Conservation (phyloP, 1,284 basidiomycete genomes). For the Malassezia slooffiae region DNA sequence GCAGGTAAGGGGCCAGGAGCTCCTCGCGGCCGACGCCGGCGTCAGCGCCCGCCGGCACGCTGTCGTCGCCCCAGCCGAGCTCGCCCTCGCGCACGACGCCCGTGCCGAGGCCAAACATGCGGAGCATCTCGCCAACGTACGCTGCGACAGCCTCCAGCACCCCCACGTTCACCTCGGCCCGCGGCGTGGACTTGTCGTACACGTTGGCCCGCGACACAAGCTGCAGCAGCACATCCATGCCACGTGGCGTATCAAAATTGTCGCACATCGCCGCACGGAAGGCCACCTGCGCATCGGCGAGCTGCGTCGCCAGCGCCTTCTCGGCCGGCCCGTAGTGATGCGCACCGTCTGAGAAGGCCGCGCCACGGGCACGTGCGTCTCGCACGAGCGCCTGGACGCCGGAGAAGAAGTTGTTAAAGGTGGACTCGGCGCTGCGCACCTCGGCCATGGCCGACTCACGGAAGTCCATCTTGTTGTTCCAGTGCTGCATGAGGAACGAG, state of each 20-base stretch:
- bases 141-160: constrained; percentile 64
- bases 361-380: constrained; percentile 38
- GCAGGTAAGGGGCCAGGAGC: constrained; percentile 77
- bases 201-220: constrained; percentile 79
- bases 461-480: constrained; percentile 90
- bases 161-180: constrained; percentile 56
- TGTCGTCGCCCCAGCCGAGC: constrained; percentile 37
- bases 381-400: constrained; percentile 65
- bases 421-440: constrained; percentile 72
- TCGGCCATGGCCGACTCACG: constrained; percentile 75
- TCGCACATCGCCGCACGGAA: constrained; percentile 90
- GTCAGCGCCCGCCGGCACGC: constrained; percentile 14
- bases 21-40: constrained; percentile 59
- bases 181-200: constrained; percentile 55
- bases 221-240: constrained; percentile 66
- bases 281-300: constrained; percentile 62
- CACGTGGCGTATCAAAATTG: constrained; percentile 88
- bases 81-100: constrained; percentile 48
- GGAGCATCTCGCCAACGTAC: constrained; percentile 81
- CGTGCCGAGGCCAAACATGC: constrained; percentile 88
- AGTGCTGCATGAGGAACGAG: constrained; percentile 79
- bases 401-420: constrained; percentile 91
- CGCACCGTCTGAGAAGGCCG: constrained; percentile 50
- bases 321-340: constrained; percentile 48
- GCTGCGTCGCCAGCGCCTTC: constrained; percentile 49